phyloP scores from a whole-genome alignment of 768 basidiomycete species.

The Hygrophorus pudorinus region DNA sequence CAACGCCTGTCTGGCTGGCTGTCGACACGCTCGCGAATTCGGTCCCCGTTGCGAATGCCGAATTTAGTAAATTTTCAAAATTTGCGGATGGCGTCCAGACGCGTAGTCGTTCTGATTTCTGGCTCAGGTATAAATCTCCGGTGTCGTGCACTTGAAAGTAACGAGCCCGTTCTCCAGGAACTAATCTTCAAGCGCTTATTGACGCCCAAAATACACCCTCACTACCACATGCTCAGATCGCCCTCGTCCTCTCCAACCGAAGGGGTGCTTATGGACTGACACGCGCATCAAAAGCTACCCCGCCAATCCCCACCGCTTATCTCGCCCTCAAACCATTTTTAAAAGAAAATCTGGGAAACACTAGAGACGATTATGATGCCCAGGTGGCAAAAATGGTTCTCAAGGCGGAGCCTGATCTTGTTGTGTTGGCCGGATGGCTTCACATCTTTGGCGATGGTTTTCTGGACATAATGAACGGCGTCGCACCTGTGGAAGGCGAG shows the following conservation, averaged over 20 bases:
- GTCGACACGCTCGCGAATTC: too few relatives aligned
- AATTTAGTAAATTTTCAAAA: too few relatives aligned
- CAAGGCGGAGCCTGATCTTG: slow-evolving; percentile 59
- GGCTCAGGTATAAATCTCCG: slow-evolving; percentile 33
- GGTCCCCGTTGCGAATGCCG: too few relatives aligned
- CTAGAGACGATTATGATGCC: slow-evolving; percentile 76
- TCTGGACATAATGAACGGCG: slow-evolving; percentile 52
- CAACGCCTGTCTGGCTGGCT: too few relatives aligned
- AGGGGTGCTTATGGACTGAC: slow-evolving; percentile 84
- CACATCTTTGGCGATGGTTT: slow-evolving; percentile 84
- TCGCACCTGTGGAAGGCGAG: slow-evolving; percentile 23
- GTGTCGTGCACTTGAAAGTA: background rate
- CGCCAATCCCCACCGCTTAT: slow-evolving; percentile 74
- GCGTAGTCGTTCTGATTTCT: slow-evolving; percentile 39
- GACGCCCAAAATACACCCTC: slow-evolving; percentile 70
- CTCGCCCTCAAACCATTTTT: slow-evolving; percentile 81
- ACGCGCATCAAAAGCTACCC: slow-evolving; percentile 60
- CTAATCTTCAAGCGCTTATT: slow-evolving; percentile 93
- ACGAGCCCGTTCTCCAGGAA: slow-evolving; percentile 43
- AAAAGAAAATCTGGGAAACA: slow-evolving; percentile 60
- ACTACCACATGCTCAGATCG: slow-evolving; percentile 64
- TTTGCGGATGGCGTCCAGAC: background rate
- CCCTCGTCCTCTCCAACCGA: slow-evolving; percentile 83
- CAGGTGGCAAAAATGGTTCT: slow-evolving; percentile 68
- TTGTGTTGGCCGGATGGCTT: slow-evolving; percentile 99